Evolutionary conservation across 495 filamentous ascomycete genomes (phyloP), one percentile per base, ranked within the genome.

Genomic region (Neurospora hispaniola): DNA sequence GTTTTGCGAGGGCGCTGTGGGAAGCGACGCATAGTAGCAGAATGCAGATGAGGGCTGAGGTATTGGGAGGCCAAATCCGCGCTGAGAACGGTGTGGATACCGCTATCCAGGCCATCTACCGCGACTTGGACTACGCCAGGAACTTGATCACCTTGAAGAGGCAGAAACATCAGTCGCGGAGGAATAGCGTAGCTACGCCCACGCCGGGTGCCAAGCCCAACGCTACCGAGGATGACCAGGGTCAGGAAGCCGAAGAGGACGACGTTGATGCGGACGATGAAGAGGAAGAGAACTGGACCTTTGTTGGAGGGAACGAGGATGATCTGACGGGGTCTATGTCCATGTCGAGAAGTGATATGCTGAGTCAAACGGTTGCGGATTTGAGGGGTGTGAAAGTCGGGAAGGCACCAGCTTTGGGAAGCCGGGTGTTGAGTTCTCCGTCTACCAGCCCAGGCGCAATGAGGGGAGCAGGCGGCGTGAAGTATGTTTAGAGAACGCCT

Each of bases 51-150:
- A 97, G 93, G 82, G 96, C 96, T 5, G 86, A 86, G 68, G 86
- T 91, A 4, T 78, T 99, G 39, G 96, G 96, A 9, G 89, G 91
- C 79, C 90, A 93, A 79, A 98, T 99, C 78, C 90, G 95, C 71
- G 90, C 86, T 92, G 96, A 99, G 80, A 89, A 95, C 76, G 96
- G 96, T 18, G 93, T 98, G 48, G 90, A 89, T 16, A 91, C 86
- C 18, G 96, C 96, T 11, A 93, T 99, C 74, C 93, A 98, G 78
- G 90, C 90, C 71, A 93, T 99, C 71, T 99, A 98, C 80, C 90
- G 96, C 11, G 96, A 98, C 79, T 86, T 99, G 48, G 96, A 98
- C 78, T 98, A 98, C 73, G 96, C 96, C n/a, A 92, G 90, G 79
- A 91, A 90, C 23, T 84, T 98, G 70, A 91, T 97, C 81, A 92